These are phyloP conservation scores for Polytrichum formosum DNA, from an alignment of 225 moss, liverwort and hornwort species.

Conservation along the genomic window DNA sequence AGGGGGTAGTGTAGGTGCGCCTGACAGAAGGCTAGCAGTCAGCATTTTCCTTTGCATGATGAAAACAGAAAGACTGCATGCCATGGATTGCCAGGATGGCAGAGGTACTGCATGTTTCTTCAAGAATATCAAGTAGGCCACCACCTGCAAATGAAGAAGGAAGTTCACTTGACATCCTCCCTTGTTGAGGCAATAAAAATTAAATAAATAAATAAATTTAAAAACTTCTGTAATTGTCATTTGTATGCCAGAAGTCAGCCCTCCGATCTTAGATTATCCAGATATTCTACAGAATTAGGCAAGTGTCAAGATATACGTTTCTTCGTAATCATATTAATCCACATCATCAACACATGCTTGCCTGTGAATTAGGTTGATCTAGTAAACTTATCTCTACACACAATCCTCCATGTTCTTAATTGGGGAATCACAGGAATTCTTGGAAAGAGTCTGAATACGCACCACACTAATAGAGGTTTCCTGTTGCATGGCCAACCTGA, in stretches of 20 bases:
- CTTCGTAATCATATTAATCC: too few species aligned
- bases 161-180: background rate
- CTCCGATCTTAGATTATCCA: too few species aligned
- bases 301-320: too few species aligned
- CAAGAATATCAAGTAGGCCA: slow-evolving; percentile 77
- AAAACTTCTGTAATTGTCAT: too few species aligned
- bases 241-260: too few species aligned
- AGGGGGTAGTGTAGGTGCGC: slow-evolving; percentile 32
- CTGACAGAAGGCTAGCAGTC: slow-evolving; percentile 67
- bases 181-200: too few species aligned
- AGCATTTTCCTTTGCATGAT: slow-evolving; percentile 72
- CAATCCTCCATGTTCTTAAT: too few species aligned
- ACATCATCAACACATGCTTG: too few species aligned
- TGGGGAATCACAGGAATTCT: background rate
- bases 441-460: slow-evolving; percentile 13
- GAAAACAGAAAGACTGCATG: slow-evolving; percentile 64
- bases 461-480: slow-evolving; percentile 86
- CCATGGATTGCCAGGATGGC: slow-evolving; percentile 66
- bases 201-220: too few species aligned
- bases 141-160: slow-evolving; percentile 49
- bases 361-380: too few species aligned
- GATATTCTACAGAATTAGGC: too few species aligned
- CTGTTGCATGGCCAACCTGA: slow-evolving; percentile 72
- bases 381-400: too few species aligned
- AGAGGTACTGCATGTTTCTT: slow-evolving; percentile 54